Evolutionary conservation across 2,329 filamentous ascomycete species (phyloP), one percentile per base, ranked within the genome.

Genomic region (Fusarium sp.): DNA sequence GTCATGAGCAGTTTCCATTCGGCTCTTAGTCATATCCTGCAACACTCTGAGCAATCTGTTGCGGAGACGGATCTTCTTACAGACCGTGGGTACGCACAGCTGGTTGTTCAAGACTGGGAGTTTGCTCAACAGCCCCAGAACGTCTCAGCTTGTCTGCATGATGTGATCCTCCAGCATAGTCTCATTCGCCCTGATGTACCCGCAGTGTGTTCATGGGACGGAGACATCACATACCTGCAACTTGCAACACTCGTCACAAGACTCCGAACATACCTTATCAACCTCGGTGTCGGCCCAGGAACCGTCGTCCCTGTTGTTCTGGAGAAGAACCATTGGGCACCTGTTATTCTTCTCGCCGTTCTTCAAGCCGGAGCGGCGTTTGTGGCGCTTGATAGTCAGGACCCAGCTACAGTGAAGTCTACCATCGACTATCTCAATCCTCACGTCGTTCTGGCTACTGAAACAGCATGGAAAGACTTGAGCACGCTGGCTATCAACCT

Each of bases 331-430:
- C 79, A 88, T 15, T 86, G 90, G 75, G 83, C 92, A 0, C 90
- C 93, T 47, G 80, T 93, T 39, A 85, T 89, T 8, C 89, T 94
- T 62, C 81, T 94, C 20, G 90, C 90, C 0, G 83, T 90, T 3
- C 79, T 93, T 43, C 90, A 92, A 70, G 78, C 84, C 6, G 84
- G 84, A 14, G 84, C 81, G 2, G 80, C 80, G n/a, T 82, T 87
- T 40, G 82, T 85, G 0, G 81, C 84, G 1, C 76, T 87, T 28
- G 84, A 86, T 43, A 78, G 77, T 4, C 79, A 82, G 17, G 80
- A 84, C 24, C 75, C 79, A 20, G 71, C 75, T 49, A 78, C 80
- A 28, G 80, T 81, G 22, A 77, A 79, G 32, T 78, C 79, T 8
- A 79, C 83, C 3, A 79, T 84, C 32, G 78, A 80, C 39, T 76